Evolutionary conservation across 1,284 basidiomycete species (phyloP).

Genomic region (Moesziomyces parantarcticus): DNA sequence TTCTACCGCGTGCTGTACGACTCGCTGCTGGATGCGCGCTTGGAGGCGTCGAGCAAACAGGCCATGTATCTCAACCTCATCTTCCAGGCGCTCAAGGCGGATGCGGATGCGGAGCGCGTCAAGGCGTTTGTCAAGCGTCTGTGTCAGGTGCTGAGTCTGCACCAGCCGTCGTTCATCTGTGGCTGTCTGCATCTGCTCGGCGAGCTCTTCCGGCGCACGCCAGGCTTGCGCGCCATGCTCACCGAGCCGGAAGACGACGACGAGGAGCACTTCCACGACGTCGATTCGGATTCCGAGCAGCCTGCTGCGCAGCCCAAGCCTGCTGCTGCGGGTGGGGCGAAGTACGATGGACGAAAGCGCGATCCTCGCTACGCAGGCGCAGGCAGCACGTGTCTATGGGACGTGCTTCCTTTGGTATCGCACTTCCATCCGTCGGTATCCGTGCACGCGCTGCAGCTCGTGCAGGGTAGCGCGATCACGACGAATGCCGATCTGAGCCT

Average conservation of each 20-base stretch:
- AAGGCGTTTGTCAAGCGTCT: slow-evolving; percentile 88
- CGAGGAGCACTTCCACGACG: slow-evolving; percentile 72
- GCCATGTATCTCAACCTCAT: slow-evolving; percentile 97
- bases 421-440: slow-evolving; percentile 94
- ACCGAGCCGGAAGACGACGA: slow-evolving; percentile 70
- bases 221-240: slow-evolving; percentile 78
- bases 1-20: slow-evolving; percentile 93
- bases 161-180: slow-evolving; percentile 88
- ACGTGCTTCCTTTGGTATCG: slow-evolving; percentile 73
- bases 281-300: slow-evolving; percentile 55
- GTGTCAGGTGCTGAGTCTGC: slow-evolving; percentile 81
- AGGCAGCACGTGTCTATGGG: slow-evolving; percentile 72
- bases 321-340: slow-evolving; percentile 25
- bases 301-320: slow-evolving; percentile 11
- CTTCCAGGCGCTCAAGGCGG: slow-evolving; percentile 90
- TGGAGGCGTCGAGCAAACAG: slow-evolving; percentile 88
- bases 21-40: slow-evolving; percentile 84
- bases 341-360: slow-evolving; percentile 74
- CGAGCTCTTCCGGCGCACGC: slow-evolving; percentile 79
- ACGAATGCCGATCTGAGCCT: slow-evolving; percentile 88
- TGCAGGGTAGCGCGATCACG: slow-evolving; percentile 76
- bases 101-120: slow-evolving; percentile 76
- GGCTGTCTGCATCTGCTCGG: slow-evolving; percentile 78
- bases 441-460: slow-evolving; percentile 88
- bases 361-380: slow-evolving; percentile 91